Evolutionary conservation across 2,329 filamentous ascomycete genomes (phyloP), one percentile per base, ranked within the genome.

Genomic region (Fusarium goolgardi): DNA sequence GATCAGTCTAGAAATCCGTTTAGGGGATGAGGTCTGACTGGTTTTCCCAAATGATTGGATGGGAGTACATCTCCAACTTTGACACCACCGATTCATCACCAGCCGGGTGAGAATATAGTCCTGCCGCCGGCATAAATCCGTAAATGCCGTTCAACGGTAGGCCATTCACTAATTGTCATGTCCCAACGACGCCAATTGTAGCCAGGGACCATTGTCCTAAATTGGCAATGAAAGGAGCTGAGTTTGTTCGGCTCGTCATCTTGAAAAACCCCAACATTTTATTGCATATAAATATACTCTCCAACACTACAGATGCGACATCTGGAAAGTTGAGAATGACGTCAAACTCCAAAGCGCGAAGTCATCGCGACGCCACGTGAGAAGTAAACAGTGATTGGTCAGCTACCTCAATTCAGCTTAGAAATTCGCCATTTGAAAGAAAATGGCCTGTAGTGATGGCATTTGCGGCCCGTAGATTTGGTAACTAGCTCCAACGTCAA

Each of bases 391-490:
- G 57, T 72, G 73, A 76, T 76, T 76, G 75, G 75, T 73, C 72
- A 72, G 66, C 61, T 29, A 18, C 16, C 4, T 31, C 4, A 23
- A n/a, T 8, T 25, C 37, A 58, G 74, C 75, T 76, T 76, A 76
- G 73, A 76, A 76, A 76, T 76, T 67, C 72, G 72, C 71, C 66
- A 72, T 73, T 57, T 45, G 46, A 64, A 67, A 64, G 51, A 35
- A 35, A 25, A 61, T 71, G 63, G 52, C 47, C 54, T 47, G 31
- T 50, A 35, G 23, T 52, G 51, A 45, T 51, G 45, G 34, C 25
- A 51, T 25, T 50, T 62, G 40, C 34, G 35, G 47, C 23, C 47
- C 47, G 34, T 51, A 51, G 18, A 51, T 40, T 50, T 31, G 16
- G 16, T 32, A 35, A 15, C 41, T 54, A 59, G 45, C 62, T 51